A percentile compares a stretch with the other conserved stretches of the same genome.
phyloP scores from a whole-genome alignment of 352 stramenopile species.

The Globisporangium parvum region DNA sequence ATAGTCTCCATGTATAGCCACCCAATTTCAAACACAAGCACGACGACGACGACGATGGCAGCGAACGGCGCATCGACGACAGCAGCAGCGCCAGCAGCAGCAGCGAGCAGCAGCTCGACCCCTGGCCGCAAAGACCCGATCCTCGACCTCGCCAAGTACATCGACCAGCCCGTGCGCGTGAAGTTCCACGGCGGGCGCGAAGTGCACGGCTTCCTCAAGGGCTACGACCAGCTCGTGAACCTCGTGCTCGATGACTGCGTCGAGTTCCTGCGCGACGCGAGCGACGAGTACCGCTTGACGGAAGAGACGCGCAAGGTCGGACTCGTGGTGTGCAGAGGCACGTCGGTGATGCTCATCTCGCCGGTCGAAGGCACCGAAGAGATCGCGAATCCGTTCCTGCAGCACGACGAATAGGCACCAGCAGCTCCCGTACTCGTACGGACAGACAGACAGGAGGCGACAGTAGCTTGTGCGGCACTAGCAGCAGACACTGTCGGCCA shows the following conservation, averaged over 20 bases:
- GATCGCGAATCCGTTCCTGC: slow-evolving; percentile 90
- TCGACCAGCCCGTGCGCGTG: slow-evolving; percentile 92
- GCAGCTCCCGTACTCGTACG: neutral
- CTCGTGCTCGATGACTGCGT: slow-evolving; percentile 95
- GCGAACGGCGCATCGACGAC: slow-evolving; percentile 33
- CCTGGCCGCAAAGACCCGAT: slow-evolving; percentile 76
- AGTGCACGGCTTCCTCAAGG: slow-evolving; percentile 90
- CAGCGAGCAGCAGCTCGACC: slow-evolving; percentile 18
- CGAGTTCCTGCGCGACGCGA: slow-evolving; percentile 92
- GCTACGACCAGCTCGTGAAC: slow-evolving; percentile 97
- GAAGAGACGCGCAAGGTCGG: slow-evolving; percentile 91
- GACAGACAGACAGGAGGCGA: neutral
- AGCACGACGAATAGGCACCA: slow-evolving; percentile 61
- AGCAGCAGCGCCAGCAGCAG: slow-evolving; percentile 13
- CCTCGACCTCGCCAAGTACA: slow-evolving; percentile 93
- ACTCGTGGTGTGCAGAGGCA: slow-evolving; percentile 91
- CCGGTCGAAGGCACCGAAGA: slow-evolving; percentile 89
- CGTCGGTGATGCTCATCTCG: slow-evolving; percentile 89
- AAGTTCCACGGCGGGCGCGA: slow-evolving; percentile 94
- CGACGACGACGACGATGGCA: slow-evolving; percentile 30
- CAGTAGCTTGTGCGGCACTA: slow-evolving; percentile 1
- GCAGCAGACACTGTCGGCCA: too few relatives aligned
- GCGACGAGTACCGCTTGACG: slow-evolving; percentile 86
- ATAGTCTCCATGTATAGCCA: too few relatives aligned
- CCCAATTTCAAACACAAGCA: too few relatives aligned